Evolutionary conservation across 2,329 filamentous ascomycete species (phyloP).

Genomic region (Hymenoscyphus repandus): DNA sequence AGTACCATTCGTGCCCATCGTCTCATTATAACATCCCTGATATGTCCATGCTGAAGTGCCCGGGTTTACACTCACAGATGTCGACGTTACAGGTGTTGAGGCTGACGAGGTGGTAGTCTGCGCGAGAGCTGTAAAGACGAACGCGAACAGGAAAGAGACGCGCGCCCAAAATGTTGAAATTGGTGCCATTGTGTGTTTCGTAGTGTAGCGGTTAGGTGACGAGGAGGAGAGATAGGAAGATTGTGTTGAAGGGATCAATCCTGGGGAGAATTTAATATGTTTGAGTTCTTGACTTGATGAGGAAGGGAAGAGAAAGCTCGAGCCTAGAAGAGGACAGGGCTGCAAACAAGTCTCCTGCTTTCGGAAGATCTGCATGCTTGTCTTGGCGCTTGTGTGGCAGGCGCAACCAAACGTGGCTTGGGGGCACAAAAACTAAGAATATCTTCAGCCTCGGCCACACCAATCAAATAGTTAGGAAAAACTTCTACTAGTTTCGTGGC

Average conservation of each 20-base stretch:
- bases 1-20: constrained; percentile 22
- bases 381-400: no score
- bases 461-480: no score
- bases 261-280: neutral
- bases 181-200: neutral
- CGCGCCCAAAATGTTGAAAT: neutral
- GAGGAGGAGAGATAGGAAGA: neutral
- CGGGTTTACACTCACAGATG: constrained; percentile 13
- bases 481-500: no score
- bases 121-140: neutral
- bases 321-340: no score
- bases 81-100: neutral
- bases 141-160: neutral
- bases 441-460: no score
- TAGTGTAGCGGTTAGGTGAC: no score
- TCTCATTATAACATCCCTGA: constrained; percentile 38
- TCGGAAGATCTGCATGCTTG: no score
- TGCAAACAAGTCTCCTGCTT: no score
- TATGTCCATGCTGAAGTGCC: constrained; percentile 24
- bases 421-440: no score
- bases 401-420: no score
- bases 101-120: neutral
- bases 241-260: neutral
- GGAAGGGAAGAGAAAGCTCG: neutral
- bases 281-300: neutral